phyloP scores from a whole-genome alignment of 2,329 filamentous ascomycete genomes.

The Clonostachys solani region DNA sequence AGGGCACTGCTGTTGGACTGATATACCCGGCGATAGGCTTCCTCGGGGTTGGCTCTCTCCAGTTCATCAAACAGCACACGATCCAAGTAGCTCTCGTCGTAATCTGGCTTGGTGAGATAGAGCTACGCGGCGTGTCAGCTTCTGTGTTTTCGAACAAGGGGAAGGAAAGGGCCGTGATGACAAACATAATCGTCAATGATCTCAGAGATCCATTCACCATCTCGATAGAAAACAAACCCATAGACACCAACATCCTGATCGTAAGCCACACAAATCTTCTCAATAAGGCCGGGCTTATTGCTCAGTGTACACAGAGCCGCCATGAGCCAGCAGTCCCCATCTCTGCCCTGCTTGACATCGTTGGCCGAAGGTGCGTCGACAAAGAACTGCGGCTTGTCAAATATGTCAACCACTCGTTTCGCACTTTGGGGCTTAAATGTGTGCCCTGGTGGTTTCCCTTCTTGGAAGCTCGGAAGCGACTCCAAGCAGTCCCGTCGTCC shows the following conservation, averaged over 20 bases:
- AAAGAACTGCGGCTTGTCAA: slow-evolving; percentile 72
- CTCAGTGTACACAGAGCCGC: slow-evolving; percentile 74
- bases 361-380: slow-evolving; percentile 72
- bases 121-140: neutral
- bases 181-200: slow-evolving; percentile 51
- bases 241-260: slow-evolving; percentile 76
- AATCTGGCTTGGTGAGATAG: slow-evolving; percentile 53
- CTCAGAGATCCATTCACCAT: slow-evolving; percentile 67
- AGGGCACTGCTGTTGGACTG: slow-evolving; percentile 72
- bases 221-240: slow-evolving; percentile 79
- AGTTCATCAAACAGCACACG: slow-evolving; percentile 36
- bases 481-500: slow-evolving; percentile 45
- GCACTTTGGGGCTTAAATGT: slow-evolving; percentile 45
- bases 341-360: slow-evolving; percentile 73
- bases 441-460: slow-evolving; percentile 12
- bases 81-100: slow-evolving; percentile 51
- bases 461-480: slow-evolving; percentile 21
- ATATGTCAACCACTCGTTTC: slow-evolving; percentile 71
- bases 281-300: slow-evolving; percentile 68
- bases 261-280: slow-evolving; percentile 67
- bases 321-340: slow-evolving; percentile 85
- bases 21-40: slow-evolving; percentile 63
- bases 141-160: neutral
- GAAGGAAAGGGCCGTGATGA: neutral
- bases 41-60: slow-evolving; percentile 46